Conservation (phyloP, 2,329 filamentous ascomycete genomes). For the Rhynchosporium graminicola region DNA sequence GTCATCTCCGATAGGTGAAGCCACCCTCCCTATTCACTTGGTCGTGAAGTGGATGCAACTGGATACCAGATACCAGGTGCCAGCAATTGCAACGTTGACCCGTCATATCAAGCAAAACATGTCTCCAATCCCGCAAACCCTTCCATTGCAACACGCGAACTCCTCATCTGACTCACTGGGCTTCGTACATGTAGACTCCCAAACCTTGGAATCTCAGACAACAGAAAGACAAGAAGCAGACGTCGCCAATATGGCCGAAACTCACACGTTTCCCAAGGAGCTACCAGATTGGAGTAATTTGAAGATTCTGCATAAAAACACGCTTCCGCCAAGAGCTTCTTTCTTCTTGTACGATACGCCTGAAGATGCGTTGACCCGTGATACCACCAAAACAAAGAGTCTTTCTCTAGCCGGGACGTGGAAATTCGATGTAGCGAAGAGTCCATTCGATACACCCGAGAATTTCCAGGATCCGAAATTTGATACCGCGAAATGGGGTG, state of each 20-base stretch:
- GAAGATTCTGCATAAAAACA: conserved; percentile 59
- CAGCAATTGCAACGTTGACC: neutral
- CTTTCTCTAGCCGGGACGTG: conserved; percentile 38
- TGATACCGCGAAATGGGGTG: conserved; percentile 45
- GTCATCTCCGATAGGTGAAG: conserved; percentile 9
- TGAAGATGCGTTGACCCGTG: conserved; percentile 49
- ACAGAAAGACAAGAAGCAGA: neutral
- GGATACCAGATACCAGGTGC: too few species aligned
- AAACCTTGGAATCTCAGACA: neutral
- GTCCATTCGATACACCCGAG: conserved; percentile 34
- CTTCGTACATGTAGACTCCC: conserved; percentile 18
- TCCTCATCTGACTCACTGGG: conserved; percentile 6
- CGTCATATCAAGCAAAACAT: conserved; percentile 3
- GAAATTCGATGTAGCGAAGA: conserved; percentile 36
- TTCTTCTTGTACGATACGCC: conserved; percentile 56
- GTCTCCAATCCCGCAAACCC: neutral
- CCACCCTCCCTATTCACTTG: neutral
- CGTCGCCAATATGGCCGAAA: conserved; percentile 25
- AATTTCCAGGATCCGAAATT: conserved; percentile 28
- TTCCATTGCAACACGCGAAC: conserved; percentile 1
- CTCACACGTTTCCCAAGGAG: conserved; percentile 36
- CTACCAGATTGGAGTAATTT: conserved; percentile 64
- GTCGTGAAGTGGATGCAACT: neutral
- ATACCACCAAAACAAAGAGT: conserved; percentile 44
- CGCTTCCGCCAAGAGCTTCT: conserved; percentile 56